These are phyloP conservation scores for Aspergillus spinulosporus DNA, from an alignment of 2,329 filamentous ascomycete species.

Conservation along the genomic window DNA sequence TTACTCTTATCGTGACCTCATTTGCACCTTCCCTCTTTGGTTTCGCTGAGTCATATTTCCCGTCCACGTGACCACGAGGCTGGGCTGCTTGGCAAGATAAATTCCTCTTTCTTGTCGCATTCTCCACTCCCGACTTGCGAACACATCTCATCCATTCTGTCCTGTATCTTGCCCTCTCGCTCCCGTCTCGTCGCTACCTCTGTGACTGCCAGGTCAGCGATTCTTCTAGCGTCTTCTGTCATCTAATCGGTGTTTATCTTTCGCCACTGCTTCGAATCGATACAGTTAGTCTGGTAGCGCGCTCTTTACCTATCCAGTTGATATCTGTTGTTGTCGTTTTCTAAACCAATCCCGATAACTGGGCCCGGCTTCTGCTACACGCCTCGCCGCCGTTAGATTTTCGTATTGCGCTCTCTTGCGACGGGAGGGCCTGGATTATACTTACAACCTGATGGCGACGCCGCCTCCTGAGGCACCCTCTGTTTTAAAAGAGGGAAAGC, in stretches of 20 bases:
- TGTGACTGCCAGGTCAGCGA: slow-evolving; percentile 22
- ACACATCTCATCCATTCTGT: slow-evolving; percentile 19
- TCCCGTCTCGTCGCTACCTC: slow-evolving; percentile 21
- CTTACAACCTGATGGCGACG: slow-evolving; percentile 40
- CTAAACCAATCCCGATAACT: slow-evolving; percentile 28
- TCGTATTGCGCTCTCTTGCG: slow-evolving; percentile 28
- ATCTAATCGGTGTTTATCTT: slow-evolving; percentile 27
- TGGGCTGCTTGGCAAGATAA: slow-evolving; percentile 48
- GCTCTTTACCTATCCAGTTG: slow-evolving; percentile 37
- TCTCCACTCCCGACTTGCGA: slow-evolving; percentile 38
- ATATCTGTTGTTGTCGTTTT: slow-evolving; percentile 29
- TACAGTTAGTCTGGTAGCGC: slow-evolving; percentile 34
- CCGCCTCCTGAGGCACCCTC: slow-evolving; percentile 44
- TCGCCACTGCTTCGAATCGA: slow-evolving; percentile 29
- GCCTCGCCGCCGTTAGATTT: slow-evolving; percentile 26
- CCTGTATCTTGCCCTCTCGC: slow-evolving; percentile 26
- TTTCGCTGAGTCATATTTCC: slow-evolving; percentile 26
- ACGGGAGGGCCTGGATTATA: slow-evolving; percentile 22
- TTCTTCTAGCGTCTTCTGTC: slow-evolving; percentile 26
- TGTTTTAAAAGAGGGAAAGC: slow-evolving; percentile 43
- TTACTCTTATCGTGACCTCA: slow-evolving; percentile 16
- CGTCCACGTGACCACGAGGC: slow-evolving; percentile 39
- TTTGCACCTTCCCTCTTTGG: slow-evolving; percentile 15
- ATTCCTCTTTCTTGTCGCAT: slow-evolving; percentile 40
- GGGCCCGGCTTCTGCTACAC: slow-evolving; percentile 22